Conservation (phyloP, 108 stramenopile genomes). For the Fragilaria crotonensis region DNA sequence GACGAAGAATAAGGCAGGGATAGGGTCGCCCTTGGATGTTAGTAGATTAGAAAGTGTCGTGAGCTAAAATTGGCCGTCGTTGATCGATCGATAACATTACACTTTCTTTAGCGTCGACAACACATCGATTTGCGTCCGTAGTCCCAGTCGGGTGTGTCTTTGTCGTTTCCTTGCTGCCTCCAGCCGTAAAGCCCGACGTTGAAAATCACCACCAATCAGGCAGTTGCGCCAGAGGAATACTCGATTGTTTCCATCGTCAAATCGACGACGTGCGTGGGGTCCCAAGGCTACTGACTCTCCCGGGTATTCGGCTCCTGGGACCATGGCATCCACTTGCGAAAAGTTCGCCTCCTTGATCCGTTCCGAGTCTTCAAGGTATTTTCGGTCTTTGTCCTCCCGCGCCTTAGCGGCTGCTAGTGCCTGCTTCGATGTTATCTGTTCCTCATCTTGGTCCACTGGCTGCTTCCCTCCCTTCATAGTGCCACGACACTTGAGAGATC, state of each 20-base stretch:
- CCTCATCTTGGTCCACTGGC: slow-evolving; percentile 4
- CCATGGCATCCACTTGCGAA: slow-evolving; percentile 28
- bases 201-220: slow-evolving; percentile 43
- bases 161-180: background rate
- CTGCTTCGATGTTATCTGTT: slow-evolving; percentile 31
- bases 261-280: slow-evolving; percentile 29
- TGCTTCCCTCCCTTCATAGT: slow-evolving; percentile 58
- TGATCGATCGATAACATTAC: too few relatives aligned
- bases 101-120: too few relatives aligned
- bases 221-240: slow-evolving; percentile 72
- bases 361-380: slow-evolving; percentile 40
- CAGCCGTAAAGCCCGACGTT: slow-evolving; percentile 21
- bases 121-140: too few relatives aligned
- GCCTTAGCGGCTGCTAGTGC: slow-evolving; percentile 49
- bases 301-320: slow-evolving; percentile 44
- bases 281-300: slow-evolving; percentile 40
- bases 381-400: slow-evolving; percentile 38
- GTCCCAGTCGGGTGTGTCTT: too few relatives aligned
- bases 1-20: slow-evolving; percentile 32
- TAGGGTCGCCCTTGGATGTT: too few relatives aligned
- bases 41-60: too few relatives aligned
- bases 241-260: slow-evolving; percentile 11
- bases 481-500: slow-evolving; percentile 67
- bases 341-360: slow-evolving; percentile 16
- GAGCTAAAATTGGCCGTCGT: too few relatives aligned